Percentiles rank a stretch among this genome's conserved stretches.
phyloP scores from a whole-genome alignment of 192 early-diverging fungal species.

The Umbelopsis isabellina region DNA sequence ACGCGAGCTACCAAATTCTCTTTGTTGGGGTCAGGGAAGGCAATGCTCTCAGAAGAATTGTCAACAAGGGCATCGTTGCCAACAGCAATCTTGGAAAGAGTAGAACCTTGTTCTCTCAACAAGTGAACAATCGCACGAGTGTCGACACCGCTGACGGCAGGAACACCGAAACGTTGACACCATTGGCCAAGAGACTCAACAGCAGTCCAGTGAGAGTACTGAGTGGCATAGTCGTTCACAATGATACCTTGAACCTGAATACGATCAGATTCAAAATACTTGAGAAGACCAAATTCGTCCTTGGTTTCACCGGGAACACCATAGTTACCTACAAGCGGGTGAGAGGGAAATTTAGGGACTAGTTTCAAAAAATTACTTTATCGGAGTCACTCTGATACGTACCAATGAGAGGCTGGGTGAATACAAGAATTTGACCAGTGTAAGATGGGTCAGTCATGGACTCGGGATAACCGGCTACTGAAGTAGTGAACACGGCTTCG shows the following conservation, averaged over 20 bases:
- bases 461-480: slow-evolving; percentile 94
- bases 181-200: slow-evolving; percentile 88
- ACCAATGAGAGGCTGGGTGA: slow-evolving; percentile 95
- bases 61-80: slow-evolving; percentile 54
- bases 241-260: slow-evolving; percentile 90
- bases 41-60: slow-evolving; percentile 36
- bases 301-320: slow-evolving; percentile 78
- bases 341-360: not conserved
- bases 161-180: slow-evolving; percentile 82
- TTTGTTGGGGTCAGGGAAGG: slow-evolving; percentile 72
- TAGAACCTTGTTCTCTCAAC: slow-evolving; percentile 85
- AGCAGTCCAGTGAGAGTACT: slow-evolving; percentile 95
- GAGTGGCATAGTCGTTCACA: slow-evolving; percentile 88
- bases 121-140: slow-evolving; percentile 88
- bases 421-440: slow-evolving; percentile 91
- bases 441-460: slow-evolving; percentile 99
- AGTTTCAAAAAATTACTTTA: not conserved
- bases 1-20: slow-evolving; percentile 81
- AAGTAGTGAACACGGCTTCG: slow-evolving; percentile 96
- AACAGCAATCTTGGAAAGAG: slow-evolving; percentile 76
- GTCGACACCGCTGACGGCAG: slow-evolving; percentile 90
- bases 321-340: slow-evolving; percentile 66
- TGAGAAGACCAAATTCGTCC: slow-evolving; percentile 82
- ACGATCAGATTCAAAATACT: slow-evolving; percentile 84
- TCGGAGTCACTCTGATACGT: slow-evolving; percentile 6